Evolutionary conservation across 2,329 filamentous ascomycete species (phyloP).

Genomic region (Dothiorella sarmentorum): DNA sequence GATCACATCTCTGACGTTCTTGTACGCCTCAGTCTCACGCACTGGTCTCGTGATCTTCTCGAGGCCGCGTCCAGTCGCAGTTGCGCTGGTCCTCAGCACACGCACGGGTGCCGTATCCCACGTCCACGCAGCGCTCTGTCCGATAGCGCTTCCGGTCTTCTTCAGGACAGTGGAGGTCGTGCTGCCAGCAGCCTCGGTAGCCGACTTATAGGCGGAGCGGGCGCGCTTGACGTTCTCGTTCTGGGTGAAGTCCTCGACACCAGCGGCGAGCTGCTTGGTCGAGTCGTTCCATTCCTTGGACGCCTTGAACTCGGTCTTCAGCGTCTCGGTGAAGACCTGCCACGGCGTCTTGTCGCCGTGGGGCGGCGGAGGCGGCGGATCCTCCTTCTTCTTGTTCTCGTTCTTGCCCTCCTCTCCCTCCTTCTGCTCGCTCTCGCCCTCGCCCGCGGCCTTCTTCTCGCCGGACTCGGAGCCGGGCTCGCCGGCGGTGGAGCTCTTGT

Average conservation of each 20-base stretch:
- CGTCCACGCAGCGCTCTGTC: constrained; percentile 90
- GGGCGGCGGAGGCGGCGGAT: constrained; percentile 76
- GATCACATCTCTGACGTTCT: constrained; percentile 88
- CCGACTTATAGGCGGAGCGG: constrained; percentile 80
- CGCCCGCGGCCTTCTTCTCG: constrained; percentile 31
- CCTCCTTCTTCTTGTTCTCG: constrained; percentile 55
- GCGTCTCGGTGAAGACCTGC: constrained; percentile 98
- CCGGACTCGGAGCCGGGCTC: constrained; percentile 24
- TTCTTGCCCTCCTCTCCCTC: constrained; percentile 43
- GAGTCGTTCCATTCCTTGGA: constrained; percentile 99
- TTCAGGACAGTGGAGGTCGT: constrained; percentile 79
- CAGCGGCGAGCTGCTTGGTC: constrained; percentile 87
- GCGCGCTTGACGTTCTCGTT: constrained; percentile 87
- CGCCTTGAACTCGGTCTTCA: constrained; percentile 87
- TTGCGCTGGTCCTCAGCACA: constrained; percentile 81
- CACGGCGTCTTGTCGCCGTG: constrained; percentile 98
- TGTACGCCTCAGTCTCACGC: constrained; percentile 89
- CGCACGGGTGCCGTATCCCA: constrained; percentile 96
- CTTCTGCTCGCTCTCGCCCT: constrained; percentile 42
- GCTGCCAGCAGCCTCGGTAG: constrained; percentile 75
- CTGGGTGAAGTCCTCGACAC: constrained; percentile 86
- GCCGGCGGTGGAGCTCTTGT: constrained; percentile 37
- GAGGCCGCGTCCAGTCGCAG: constrained; percentile 77
- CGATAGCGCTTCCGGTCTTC: constrained; percentile 79
- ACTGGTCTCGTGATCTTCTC: constrained; percentile 96